These are phyloP conservation scores for Coniosporium apollinis DNA, from an alignment of 495 filamentous ascomycete species.

Conservation along the genomic window DNA sequence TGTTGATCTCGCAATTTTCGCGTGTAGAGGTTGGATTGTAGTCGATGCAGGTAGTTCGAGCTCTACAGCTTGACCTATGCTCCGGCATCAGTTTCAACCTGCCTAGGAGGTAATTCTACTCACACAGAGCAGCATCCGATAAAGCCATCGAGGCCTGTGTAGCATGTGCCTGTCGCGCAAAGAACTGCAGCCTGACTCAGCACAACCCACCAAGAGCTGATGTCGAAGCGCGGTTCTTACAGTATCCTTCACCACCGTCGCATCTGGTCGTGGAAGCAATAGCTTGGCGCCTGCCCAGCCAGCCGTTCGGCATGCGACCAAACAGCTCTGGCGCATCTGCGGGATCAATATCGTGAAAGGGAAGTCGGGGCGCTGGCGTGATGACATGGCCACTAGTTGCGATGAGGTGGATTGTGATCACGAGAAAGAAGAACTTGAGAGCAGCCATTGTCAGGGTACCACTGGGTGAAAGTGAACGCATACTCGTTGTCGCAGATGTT, in stretches of 20 bases:
- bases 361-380: background rate
- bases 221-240: background rate
- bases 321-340: background rate
- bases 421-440: background rate
- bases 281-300: constrained; percentile 1
- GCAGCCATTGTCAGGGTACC: background rate
- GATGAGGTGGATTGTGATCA: background rate
- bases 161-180: constrained; percentile 11
- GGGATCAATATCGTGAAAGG: background rate
- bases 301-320: constrained; percentile 1
- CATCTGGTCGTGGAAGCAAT: too few relatives aligned
- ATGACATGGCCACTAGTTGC: background rate
- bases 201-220: constrained; percentile 1
- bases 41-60: constrained; percentile 8
- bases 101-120: background rate
- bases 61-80: constrained; percentile 7
- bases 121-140: constrained; percentile 11
- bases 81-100: background rate
- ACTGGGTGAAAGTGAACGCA: too few relatives aligned
- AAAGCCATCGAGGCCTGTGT: constrained; percentile 4
- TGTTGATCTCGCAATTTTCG: constrained; percentile 8
- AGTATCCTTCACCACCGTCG: constrained; percentile 1
- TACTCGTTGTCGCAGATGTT: background rate
- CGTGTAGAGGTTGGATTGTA: constrained; percentile 1
- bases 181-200: constrained; percentile 1